A percentile compares a stretch with the other conserved stretches of the same genome.
Conservation (phyloP, 805 yeast species). For the Ogataea siamensis region DNA sequence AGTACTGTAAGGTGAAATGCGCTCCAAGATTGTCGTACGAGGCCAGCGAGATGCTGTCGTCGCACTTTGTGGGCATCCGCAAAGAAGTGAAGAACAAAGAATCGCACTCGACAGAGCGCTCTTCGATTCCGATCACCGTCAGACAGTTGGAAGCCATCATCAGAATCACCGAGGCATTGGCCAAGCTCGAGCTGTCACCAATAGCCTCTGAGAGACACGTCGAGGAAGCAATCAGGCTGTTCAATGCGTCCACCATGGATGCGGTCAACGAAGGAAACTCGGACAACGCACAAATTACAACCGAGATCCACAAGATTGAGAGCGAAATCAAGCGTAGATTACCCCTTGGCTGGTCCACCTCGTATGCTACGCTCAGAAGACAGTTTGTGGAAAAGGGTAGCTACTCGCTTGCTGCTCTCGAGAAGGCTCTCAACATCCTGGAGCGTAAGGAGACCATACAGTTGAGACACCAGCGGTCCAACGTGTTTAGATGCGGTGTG, state of each 20-base stretch:
- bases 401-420: constrained; percentile 69
- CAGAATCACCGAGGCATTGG: constrained; percentile 91
- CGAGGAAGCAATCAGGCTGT: constrained; percentile 90
- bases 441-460: constrained; percentile 88
- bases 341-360: constrained; percentile 96
- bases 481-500: constrained; percentile 73
- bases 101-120: constrained; percentile 77
- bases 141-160: constrained; percentile 97
- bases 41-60: constrained; percentile 85
- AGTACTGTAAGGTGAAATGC: constrained; percentile 84
- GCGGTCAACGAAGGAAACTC: constrained; percentile 58
- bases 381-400: constrained; percentile 69
- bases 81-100: constrained; percentile 80
- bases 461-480: constrained; percentile 82
- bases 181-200: constrained; percentile 79
- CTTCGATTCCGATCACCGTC: constrained; percentile 94
- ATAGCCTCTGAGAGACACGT: constrained; percentile 87
- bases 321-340: constrained; percentile 83
- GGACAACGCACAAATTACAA: constrained; percentile 55
- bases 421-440: constrained; percentile 74
- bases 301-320: constrained; percentile 77
- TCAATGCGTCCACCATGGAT: constrained; percentile 96
- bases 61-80: constrained; percentile 90
- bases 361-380: constrained; percentile 74
- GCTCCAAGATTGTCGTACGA: constrained; percentile 90